Evolutionary conservation across 305 asterid genomes (phyloP).

Genomic region (Fraxinus xanthoxyloides): DNA sequence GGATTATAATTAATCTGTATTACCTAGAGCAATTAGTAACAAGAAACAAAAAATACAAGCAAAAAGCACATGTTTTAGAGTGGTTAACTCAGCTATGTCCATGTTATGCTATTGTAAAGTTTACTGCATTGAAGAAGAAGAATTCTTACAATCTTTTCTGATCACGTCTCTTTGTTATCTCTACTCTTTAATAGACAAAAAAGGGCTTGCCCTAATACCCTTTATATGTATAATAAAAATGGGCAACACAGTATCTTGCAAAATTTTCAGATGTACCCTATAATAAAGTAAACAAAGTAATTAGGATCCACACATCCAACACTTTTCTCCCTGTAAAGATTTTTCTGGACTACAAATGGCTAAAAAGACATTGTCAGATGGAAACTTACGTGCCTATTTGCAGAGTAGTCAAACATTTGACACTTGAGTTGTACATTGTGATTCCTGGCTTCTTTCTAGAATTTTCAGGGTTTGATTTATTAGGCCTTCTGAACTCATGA

Average conservation of each 20-base stretch:
- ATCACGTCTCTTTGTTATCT: neutral
- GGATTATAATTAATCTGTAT: neutral
- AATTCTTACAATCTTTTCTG: neutral
- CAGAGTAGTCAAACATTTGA: constrained; percentile 8
- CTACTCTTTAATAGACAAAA: neutral
- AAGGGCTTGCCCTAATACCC: neutral
- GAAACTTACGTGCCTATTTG: neutral
- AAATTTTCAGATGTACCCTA: neutral
- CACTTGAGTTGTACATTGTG: neutral
- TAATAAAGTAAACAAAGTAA: neutral
- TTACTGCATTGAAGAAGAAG: neutral
- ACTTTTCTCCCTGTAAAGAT: neutral
- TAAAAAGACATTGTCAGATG: neutral
- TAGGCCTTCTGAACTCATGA: constrained; percentile 1
- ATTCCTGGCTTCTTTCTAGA: neutral
- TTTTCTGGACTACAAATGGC: neutral
- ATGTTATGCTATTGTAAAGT: neutral
- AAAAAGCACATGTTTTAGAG: neutral
- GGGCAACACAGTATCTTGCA: neutral
- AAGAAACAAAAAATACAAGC: neutral
- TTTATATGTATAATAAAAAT: neutral
- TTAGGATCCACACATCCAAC: neutral
- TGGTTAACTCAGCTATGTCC: neutral
- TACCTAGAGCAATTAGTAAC: neutral
- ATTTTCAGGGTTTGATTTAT: constrained; percentile 1